Conservation (phyloP, 1,284 basidiomycete genomes). For the Phlebopus sp. region DNA sequence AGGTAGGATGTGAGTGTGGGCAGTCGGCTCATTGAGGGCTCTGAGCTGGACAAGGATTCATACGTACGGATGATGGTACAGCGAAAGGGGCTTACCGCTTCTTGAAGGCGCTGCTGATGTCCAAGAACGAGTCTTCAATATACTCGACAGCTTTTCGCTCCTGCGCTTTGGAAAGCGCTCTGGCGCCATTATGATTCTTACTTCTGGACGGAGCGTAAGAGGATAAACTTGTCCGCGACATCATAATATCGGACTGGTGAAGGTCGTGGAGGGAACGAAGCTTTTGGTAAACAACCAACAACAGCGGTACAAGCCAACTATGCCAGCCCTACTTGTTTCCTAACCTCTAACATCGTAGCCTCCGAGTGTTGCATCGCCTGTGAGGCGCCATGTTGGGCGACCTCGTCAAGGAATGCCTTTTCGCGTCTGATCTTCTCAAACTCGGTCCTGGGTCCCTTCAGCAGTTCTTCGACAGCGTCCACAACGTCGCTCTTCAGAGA, state of each 20-base stretch:
- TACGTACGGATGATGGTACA: neutral
- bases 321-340: slow-evolving; percentile 62
- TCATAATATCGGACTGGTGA: neutral
- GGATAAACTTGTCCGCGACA: neutral
- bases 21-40: slow-evolving; percentile 44
- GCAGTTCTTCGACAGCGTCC: slow-evolving; percentile 68
- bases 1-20: slow-evolving; percentile 58
- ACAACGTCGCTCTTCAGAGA: slow-evolving; percentile 72
- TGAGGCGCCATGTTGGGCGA: slow-evolving; percentile 64
- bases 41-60: slow-evolving; percentile 38
- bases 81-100: slow-evolving; percentile 53
- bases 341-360: slow-evolving; percentile 67
- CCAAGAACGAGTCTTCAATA: slow-evolving; percentile 60
- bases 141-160: slow-evolving; percentile 62
- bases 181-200: neutral
- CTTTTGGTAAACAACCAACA: slow-evolving; percentile 17
- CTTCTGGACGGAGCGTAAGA: neutral
- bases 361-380: slow-evolving; percentile 63
- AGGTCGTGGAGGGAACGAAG: neutral
- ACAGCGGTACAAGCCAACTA: slow-evolving; percentile 15
- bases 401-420: slow-evolving; percentile 55
- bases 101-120: slow-evolving; percentile 63
- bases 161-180: slow-evolving; percentile 45
- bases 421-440: slow-evolving; percentile 67
- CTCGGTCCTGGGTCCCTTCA: slow-evolving; percentile 70